phyloP scores from a whole-genome alignment of 352 stramenopile species.

The Phytopythium vexans region DNA sequence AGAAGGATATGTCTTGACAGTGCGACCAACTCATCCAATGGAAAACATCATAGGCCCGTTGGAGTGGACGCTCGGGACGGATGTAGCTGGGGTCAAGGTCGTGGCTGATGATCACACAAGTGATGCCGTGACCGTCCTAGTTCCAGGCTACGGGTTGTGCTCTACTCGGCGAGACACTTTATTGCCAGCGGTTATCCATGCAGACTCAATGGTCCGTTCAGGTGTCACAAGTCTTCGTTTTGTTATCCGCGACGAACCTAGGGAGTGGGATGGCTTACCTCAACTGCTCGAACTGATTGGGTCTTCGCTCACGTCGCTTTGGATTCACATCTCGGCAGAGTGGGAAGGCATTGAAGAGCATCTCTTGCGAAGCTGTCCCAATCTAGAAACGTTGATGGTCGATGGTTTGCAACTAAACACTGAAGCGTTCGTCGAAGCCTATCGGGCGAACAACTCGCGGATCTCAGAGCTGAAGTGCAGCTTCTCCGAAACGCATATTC shows the following conservation, averaged over 20 bases:
- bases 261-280: neutral
- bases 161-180: neutral
- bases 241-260: neutral
- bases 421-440: neutral
- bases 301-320: neutral
- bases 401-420: neutral
- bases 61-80: neutral
- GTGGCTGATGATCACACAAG: neutral
- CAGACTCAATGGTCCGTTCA: neutral
- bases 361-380: neutral
- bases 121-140: neutral
- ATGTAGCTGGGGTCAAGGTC: neutral
- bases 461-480: neutral
- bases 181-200: neutral
- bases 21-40: neutral
- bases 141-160: constrained; percentile 1
- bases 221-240: neutral
- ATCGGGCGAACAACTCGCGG: neutral
- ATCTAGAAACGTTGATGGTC: neutral
- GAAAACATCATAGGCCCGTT: too few species aligned
- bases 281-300: neutral
- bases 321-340: neutral
- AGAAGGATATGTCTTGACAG: neutral
- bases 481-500: neutral
- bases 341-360: neutral